Conservation (phyloP, 2,329 filamentous ascomycete species). For the Verticillium klebahnii region DNA sequence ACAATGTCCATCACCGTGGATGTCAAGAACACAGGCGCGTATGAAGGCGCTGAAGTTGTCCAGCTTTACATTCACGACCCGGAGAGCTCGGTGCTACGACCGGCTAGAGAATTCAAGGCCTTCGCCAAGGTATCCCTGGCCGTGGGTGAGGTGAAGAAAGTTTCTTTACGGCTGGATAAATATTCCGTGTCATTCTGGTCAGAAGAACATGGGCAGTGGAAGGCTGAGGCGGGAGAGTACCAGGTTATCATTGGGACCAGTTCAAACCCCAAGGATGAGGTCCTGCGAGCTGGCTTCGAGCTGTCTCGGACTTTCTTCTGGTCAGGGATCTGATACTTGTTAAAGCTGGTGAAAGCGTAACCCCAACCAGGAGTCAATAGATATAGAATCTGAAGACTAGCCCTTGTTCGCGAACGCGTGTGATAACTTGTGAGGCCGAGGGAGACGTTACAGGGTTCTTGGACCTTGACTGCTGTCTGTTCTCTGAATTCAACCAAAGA, state of each 20-base stretch:
- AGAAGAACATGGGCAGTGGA: slow-evolving; percentile 61
- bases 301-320: slow-evolving; percentile 8
- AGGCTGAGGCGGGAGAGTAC: slow-evolving; percentile 61
- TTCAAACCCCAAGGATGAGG: slow-evolving; percentile 8
- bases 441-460: no score
- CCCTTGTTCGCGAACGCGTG: no score
- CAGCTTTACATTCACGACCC: slow-evolving; percentile 52
- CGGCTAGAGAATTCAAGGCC: slow-evolving; percentile 60
- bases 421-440: no score
- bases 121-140: slow-evolving; percentile 61
- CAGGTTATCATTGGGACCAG: slow-evolving; percentile 45
- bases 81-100: slow-evolving; percentile 39
- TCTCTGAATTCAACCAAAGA: no score
- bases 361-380: no score
- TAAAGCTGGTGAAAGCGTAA: no score
- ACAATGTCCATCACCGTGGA: slow-evolving; percentile 27
- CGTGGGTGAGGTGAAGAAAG: slow-evolving; percentile 51
- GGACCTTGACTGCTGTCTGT: no score
- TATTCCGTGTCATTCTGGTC: slow-evolving; percentile 56
- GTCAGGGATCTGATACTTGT: slow-evolving; percentile 5
- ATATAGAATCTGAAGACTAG: no score
- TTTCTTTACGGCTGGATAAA: slow-evolving; percentile 39
- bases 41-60: slow-evolving; percentile 30
- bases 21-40: slow-evolving; percentile 8
- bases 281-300: slow-evolving; percentile 2